Evolutionary conservation across 2,329 filamentous ascomycete species (phyloP).

Genomic region (Pseudogymnoascus sp.): DNA sequence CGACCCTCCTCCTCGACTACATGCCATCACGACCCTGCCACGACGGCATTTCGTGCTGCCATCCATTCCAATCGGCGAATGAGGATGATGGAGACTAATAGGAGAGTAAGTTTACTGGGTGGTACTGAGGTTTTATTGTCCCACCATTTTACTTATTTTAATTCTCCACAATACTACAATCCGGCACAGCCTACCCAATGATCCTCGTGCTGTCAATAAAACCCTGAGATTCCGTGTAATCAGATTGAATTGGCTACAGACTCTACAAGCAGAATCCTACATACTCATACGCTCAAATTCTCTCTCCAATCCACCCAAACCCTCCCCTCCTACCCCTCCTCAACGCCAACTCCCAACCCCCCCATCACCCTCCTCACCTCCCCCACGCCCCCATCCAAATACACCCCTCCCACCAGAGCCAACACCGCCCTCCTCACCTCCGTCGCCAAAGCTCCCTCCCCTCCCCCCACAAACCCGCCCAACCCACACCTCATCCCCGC

Average conservation of each 20-base stretch:
- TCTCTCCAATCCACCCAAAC: not conserved
- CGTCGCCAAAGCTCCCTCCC: no score
- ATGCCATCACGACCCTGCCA: not conserved
- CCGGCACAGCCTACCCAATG: not conserved
- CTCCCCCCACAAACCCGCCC: not conserved
- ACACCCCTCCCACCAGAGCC: not conserved
- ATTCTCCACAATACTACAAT: not conserved
- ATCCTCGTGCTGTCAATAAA: not conserved
- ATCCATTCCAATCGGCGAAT: not conserved
- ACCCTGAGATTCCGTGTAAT: not conserved
- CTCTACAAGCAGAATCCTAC: not conserved
- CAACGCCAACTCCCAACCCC: not conserved
- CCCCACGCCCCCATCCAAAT: not conserved
- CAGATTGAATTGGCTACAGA: not conserved
- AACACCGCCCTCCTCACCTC: no score
- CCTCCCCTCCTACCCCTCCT: not conserved
- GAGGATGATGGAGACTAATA: not conserved
- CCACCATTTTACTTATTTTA: not conserved
- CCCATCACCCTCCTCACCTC: not conserved
- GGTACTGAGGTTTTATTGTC: not conserved
- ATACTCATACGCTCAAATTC: not conserved
- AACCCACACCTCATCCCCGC: not conserved
- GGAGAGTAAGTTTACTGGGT: not conserved
- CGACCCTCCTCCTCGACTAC: constrained; percentile 1
- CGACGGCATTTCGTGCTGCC: not conserved